A percentile compares a stretch with the other conserved stretches of the same genome.
These are phyloP conservation scores for Cajanus cajan DNA, from an alignment of 306 rosid genomes.

Conservation along the genomic window DNA sequence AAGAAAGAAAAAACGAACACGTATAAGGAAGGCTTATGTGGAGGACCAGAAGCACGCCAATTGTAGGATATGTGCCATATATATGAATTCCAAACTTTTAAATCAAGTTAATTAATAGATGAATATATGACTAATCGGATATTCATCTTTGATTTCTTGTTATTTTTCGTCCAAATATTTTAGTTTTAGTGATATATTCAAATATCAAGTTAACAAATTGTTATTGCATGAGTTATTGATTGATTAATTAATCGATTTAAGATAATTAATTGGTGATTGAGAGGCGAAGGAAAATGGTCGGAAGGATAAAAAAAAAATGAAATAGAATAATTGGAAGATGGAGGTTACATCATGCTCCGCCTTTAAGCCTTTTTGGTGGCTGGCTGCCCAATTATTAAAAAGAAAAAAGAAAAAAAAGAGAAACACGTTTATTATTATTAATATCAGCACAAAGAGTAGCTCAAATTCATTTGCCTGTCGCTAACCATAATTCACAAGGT, in stretches of 20 bases:
- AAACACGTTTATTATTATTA: constrained; percentile 29
- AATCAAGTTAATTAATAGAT: background rate
- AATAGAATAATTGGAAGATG: background rate
- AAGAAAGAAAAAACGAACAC: background rate
- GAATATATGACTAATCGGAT: background rate
- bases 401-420: background rate
- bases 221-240: background rate
- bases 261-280: background rate
- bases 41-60: constrained; percentile 28
- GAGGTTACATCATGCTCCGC: constrained; percentile 27
- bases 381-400: constrained; percentile 37
- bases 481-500: constrained; percentile 33
- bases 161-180: background rate
- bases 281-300: background rate
- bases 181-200: background rate
- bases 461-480: constrained; percentile 27
- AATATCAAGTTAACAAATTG: background rate
- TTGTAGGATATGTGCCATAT: background rate
- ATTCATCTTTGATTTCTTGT: background rate
- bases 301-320: background rate
- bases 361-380: constrained; percentile 26
- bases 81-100: background rate
- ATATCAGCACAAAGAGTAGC: constrained; percentile 2
- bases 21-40: background rate
- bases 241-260: background rate